Evolutionary conservation across 768 basidiomycete species (phyloP), one percentile per base, ranked within the genome.

Genomic region (Dentipellis fragilis): DNA sequence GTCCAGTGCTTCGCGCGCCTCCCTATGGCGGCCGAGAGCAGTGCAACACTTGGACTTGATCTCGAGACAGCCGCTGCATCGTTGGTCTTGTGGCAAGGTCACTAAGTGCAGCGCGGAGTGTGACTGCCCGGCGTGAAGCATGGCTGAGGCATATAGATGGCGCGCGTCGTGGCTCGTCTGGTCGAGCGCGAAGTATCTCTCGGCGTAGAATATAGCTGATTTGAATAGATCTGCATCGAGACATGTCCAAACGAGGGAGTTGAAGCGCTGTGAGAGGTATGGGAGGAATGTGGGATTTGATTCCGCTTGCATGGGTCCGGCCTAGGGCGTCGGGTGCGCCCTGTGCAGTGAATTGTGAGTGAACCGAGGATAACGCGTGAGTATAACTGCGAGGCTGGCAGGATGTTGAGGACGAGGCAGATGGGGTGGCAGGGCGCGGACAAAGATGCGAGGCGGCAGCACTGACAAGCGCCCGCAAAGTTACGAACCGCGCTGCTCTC

Each of bases 121-220:
- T 12, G 84, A 79, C 65, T 87, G 85, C 55, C 78, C 79, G 61
- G 82, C 78, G 6, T 76, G 80, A 46, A 90, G 77, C 59, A 93
- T 80, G 17, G 84, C 77, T 45, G 80, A 84, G 60, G 91, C 89
- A 75, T 89, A 89, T 47, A 93, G 78, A 73, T 90, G 90, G 55
- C 88, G 80, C 61, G 89, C 83, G 65, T 89, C 84, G 67, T 94
- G 92, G 69, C 81, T 83, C 34, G 73, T 67, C 58, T 77, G 74
- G 69, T 88, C 84, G 68, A 89, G 71, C 40, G 82, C 79, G 67
- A 78, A 86, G 67, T 89, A 89, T 60, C 89, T 74, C 71, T 94
- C 93, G 37, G 91, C 89, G 72, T 89, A 89, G 74, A 95, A 95
- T 48, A 90, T 79, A 40, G 92, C 91, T 11, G 89, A 84, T 68